phyloP scores from a whole-genome alignment of 768 basidiomycete species.

The Amanita fuliginea region DNA sequence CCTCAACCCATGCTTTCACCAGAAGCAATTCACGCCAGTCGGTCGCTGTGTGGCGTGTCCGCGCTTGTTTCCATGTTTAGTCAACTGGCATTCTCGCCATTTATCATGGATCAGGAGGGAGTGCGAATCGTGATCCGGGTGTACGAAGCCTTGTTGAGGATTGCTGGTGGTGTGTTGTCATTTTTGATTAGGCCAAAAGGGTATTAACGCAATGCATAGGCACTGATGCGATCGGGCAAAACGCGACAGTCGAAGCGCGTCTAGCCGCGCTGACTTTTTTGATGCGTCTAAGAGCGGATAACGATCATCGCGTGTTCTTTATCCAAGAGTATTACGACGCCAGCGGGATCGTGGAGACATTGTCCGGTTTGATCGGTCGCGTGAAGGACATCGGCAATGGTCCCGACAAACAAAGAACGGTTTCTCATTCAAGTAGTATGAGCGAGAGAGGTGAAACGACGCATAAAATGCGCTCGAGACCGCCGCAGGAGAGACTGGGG shows the following conservation, averaged over 20 bases:
- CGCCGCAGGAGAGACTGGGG: constrained; percentile 41
- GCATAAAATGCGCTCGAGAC: constrained; percentile 9
- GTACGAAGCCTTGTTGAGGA: constrained; percentile 36
- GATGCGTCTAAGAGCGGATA: constrained; percentile 80
- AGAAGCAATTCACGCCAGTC: constrained; percentile 13
- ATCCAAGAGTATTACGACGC: constrained; percentile 40
- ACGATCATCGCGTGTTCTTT: constrained; percentile 79
- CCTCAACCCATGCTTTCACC: not conserved
- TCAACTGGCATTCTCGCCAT: constrained; percentile 62
- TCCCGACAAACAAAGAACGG: constrained; percentile 11
- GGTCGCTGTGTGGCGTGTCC: constrained; percentile 48
- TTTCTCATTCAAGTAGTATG: constrained; percentile 4
- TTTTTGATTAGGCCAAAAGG: not conserved
- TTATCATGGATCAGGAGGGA: constrained; percentile 34
- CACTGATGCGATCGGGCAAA: not conserved
- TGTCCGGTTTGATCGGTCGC: constrained; percentile 59
- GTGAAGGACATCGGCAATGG: constrained; percentile 15
- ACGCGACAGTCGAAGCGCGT: constrained; percentile 17
- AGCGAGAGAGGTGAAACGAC: constrained; percentile 26
- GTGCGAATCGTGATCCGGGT: constrained; percentile 42
- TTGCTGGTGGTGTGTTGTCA: constrained; percentile 12
- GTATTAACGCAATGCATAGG: not conserved
- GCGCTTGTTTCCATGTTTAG: constrained; percentile 58
- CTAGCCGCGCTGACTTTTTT: constrained; percentile 76
- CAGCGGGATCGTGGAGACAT: constrained; percentile 42